A percentile compares a stretch with the other conserved stretches of the same genome.
Evolutionary conservation across 805 yeast genomes (phyloP).

Genomic region (Hanseniaspora vineae): DNA sequence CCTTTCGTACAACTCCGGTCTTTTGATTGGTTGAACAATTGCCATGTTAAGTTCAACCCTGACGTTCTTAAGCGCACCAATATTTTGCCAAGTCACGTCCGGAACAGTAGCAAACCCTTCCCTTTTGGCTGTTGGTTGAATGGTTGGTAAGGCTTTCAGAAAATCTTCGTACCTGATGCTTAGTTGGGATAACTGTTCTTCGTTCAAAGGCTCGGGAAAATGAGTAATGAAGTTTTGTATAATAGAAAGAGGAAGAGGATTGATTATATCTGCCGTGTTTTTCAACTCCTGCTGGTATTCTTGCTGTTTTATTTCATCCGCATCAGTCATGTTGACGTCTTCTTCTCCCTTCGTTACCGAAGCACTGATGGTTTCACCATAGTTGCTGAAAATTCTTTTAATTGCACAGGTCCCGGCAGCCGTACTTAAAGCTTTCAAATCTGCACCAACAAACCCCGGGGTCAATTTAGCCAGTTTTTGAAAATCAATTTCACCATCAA

Average conservation of each 20-base stretch:
- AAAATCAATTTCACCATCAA: constrained; percentile 62
- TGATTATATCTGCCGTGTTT: constrained; percentile 23
- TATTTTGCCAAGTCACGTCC: constrained; percentile 90
- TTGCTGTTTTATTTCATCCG: constrained; percentile 4
- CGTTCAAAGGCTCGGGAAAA: constrained; percentile 71
- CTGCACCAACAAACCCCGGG: constrained; percentile 98
- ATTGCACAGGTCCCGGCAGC: constrained; percentile 95
- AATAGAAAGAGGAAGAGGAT: constrained; percentile 37
- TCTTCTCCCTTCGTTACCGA: constrained; percentile 9
- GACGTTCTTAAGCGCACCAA: constrained; percentile 74
- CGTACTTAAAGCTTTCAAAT: constrained; percentile 80
- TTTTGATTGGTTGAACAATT: constrained; percentile 88
- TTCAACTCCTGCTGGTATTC: constrained; percentile 13
- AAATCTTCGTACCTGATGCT: constrained; percentile 74
- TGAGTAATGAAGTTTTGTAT: constrained; percentile 58
- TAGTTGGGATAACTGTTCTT: constrained; percentile 62
- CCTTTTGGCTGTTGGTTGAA: constrained; percentile 94
- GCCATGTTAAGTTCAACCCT: constrained; percentile 93
- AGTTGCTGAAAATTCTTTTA: constrained; percentile 68
- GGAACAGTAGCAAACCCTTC: constrained; percentile 99
- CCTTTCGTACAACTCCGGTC: constrained; percentile 77
- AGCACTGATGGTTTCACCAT: constrained; percentile 16
- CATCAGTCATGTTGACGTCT: constrained; percentile 22
- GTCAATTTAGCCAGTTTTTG: constrained; percentile 73
- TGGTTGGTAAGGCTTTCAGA: constrained; percentile 71